phyloP scores from a whole-genome alignment of 2,329 filamentous ascomycete species.

The Pseudogymnoascus sp. region DNA sequence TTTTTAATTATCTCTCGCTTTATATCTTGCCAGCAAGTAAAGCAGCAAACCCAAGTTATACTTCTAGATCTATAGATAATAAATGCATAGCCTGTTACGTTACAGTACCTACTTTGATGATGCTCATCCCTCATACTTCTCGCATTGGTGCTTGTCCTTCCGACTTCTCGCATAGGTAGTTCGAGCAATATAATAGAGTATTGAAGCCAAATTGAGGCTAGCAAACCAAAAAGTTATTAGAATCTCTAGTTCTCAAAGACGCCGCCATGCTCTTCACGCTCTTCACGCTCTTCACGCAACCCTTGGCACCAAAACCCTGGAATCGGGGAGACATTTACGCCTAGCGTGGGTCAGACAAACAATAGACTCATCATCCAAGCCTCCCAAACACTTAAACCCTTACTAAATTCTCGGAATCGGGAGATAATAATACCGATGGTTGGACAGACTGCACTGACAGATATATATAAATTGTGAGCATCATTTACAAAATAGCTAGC shows the following conservation, averaged over 20 bases:
- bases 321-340: not conserved
- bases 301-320: not conserved
- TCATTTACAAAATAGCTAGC: not conserved
- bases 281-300: too few relatives aligned
- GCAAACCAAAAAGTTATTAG: not conserved
- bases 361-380: not conserved
- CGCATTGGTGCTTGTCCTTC: too few relatives aligned
- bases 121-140: too few relatives aligned
- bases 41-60: not conserved
- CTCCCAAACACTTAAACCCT: not conserved
- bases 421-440: not conserved
- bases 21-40: not conserved
- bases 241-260: not conserved
- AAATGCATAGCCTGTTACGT: not conserved
- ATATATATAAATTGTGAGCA: not conserved
- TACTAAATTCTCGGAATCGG: not conserved
- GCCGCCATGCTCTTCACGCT: not conserved
- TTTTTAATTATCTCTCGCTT: not conserved
- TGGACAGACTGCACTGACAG: not conserved
- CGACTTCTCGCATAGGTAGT: not conserved
- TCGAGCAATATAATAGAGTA: not conserved
- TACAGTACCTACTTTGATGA: not conserved
- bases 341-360: not conserved
- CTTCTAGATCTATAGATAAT: not conserved
- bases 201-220: not conserved